Evolutionary conservation across 2,329 filamentous ascomycete species (phyloP), one percentile per base, ranked within the genome.

Genomic region (Ceratocystis harringtonii): DNA sequence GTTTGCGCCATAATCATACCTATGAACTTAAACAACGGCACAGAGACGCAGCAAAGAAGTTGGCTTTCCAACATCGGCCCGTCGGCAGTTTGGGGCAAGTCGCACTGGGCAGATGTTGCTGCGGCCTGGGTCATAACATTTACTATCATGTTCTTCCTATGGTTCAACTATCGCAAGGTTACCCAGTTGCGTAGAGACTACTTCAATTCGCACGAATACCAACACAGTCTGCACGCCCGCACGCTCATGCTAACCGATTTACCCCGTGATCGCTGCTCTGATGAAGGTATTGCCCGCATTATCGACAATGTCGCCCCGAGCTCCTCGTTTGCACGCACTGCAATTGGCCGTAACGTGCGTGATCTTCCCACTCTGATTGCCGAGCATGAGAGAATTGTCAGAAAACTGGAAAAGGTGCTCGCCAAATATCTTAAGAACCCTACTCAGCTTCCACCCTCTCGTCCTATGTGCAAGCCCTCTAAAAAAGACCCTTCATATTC

Each of bases 351-450:
- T 69, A 96, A 97, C 71, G 91, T 96, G 68, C 95, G 92, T 74
- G 86, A 92, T 48, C 80, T 99, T 12, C 94, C 94, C 10, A 81
- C 87, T 19, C 78, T 97, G 66, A 94, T 99, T 68, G 84, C 87
- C 67, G 82, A 95, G 72, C 92, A 99, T 72, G 86, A 90, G 65
- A 80, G 87, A 69, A 81, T 85, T 0, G 94, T 99, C 43, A 84
- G 89, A 61, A 81, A 90, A 70, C 81, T 99, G 48, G 94, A 99
- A 73, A 82, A 83, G 58, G 82, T 95, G 3, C 76, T 99, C 64
- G 89, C 94, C 45, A 95, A 89, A 70, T 97, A 99, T 72, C 80
- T 99, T 60, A 95, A 88, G 74, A 88, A 96, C 68, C 94, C 94
- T 0, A 81, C 88, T 68, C 84, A 87, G 68, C 79, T 97, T 0